Conservation (phyloP, 2,329 filamentous ascomycete genomes). For the Xylaria hypoxylon region DNA sequence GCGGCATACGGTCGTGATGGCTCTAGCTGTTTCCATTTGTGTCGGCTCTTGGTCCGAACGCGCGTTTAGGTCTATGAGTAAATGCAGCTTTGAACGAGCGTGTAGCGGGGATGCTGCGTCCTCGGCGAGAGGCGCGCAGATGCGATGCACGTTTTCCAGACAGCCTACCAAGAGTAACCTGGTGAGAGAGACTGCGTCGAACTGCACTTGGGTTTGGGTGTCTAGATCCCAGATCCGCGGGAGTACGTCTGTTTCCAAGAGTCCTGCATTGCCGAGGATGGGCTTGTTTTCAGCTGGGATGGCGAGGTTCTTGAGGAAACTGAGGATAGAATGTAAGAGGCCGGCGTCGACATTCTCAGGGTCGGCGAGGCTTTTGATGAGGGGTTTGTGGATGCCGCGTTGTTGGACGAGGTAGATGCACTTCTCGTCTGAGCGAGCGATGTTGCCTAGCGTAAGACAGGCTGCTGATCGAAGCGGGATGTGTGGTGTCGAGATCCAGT, state of each 20-base stretch:
- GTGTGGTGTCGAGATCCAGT: slow-evolving; percentile 60
- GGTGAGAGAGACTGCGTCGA: slow-evolving; percentile 68
- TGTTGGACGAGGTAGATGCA: slow-evolving; percentile 63
- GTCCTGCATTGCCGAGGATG: slow-evolving; percentile 57
- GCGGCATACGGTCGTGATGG: slow-evolving; percentile 64
- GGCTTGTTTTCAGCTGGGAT: slow-evolving; percentile 68
- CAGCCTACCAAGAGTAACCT: slow-evolving; percentile 67
- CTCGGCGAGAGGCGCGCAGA: slow-evolving; percentile 58
- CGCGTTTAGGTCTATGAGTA: slow-evolving; percentile 56
- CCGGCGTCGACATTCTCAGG: slow-evolving; percentile 57
- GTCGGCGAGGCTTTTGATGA: slow-evolving; percentile 60
- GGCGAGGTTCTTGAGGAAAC: slow-evolving; percentile 74
- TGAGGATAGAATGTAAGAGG: slow-evolving; percentile 67
- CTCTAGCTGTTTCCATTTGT: slow-evolving; percentile 69
- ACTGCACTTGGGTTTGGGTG: slow-evolving; percentile 68
- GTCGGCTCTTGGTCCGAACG: slow-evolving; percentile 65
- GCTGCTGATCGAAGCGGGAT: slow-evolving; percentile 65
- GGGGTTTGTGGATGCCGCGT: slow-evolving; percentile 57
- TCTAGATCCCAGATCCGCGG: slow-evolving; percentile 67
- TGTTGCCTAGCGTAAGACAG: slow-evolving; percentile 71
- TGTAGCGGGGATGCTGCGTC: slow-evolving; percentile 45
- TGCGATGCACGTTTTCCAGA: slow-evolving; percentile 61
- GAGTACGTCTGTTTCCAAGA: slow-evolving; percentile 60
- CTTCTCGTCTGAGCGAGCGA: slow-evolving; percentile 68
- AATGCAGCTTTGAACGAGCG: slow-evolving; percentile 53